phyloP scores from a whole-genome alignment of 192 early-diverging fungal species.

The Gamsiella multidivaricata region DNA sequence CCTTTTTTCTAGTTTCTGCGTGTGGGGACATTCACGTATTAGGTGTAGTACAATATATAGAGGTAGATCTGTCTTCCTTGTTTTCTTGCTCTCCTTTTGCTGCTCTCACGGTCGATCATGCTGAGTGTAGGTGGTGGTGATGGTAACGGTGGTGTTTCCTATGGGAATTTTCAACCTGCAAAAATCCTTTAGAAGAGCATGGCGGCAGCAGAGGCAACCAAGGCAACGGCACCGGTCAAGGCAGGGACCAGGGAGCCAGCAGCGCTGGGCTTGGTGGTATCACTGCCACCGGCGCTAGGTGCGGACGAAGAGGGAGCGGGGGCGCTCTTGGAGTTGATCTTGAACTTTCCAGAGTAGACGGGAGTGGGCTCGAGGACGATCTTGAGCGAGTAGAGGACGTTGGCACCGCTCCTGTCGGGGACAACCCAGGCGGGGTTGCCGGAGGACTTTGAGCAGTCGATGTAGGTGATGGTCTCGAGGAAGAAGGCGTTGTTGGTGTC shows the following conservation, averaged over 20 bases:
- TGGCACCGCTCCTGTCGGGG: not conserved
- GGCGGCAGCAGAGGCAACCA: constrained; percentile 13
- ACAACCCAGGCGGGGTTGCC: constrained; percentile 27
- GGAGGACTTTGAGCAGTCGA: constrained; percentile 20
- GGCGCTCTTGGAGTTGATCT: constrained; percentile 1
- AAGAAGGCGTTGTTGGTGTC: constrained; percentile 25
- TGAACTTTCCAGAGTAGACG: constrained; percentile 36
- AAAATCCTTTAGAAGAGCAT: constrained; percentile 16
- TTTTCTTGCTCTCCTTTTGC: no score
- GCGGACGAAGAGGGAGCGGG: not conserved
- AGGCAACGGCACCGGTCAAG: not conserved
- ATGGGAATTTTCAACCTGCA: no score
- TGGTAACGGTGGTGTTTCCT: not conserved
- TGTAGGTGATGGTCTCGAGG: constrained; percentile 1
- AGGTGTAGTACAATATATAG: no score
- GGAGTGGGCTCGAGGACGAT: constrained; percentile 8
- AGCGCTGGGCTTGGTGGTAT: not conserved
- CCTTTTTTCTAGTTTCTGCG: no score
- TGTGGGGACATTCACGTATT: no score
- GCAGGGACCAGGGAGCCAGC: constrained; percentile 1
- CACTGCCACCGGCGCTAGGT: not conserved
- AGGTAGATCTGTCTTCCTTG: no score
- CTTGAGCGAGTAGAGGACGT: constrained; percentile 26
- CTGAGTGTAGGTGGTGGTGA: no score
- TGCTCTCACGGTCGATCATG: no score